Percentiles rank a stretch among this genome's conserved stretches.
These are phyloP conservation scores for Phytopythium mirpurense DNA, from an alignment of 352 stramenopile genomes.

Conservation along the genomic window DNA sequence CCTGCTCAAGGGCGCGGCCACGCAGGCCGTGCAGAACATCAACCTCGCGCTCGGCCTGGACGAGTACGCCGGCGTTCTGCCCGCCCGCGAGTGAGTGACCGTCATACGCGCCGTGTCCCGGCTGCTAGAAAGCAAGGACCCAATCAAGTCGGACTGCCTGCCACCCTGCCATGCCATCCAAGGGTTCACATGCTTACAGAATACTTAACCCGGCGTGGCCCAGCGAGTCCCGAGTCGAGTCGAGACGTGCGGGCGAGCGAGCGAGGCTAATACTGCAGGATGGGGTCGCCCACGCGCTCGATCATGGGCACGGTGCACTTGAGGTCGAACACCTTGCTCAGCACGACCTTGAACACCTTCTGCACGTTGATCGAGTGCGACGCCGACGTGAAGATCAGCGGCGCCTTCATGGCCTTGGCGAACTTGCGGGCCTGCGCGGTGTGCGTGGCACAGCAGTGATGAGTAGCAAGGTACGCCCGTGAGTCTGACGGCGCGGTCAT, in stretches of 20 bases:
- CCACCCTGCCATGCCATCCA: no score
- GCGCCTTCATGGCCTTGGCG: constrained; percentile 93
- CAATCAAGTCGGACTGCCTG: no score
- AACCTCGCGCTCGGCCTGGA: constrained; percentile 91
- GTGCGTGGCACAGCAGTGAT: no score
- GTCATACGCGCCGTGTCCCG: not conserved
- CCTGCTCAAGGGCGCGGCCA: constrained; percentile 91
- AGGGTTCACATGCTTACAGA: not conserved
- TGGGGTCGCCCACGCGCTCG: constrained; percentile 88
- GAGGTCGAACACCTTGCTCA: constrained; percentile 93
- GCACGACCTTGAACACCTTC: constrained; percentile 94
- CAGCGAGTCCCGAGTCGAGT: no score
- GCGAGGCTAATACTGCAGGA: constrained; percentile 78
- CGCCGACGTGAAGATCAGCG: constrained; percentile 91
- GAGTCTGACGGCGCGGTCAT: no score
- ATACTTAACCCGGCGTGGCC: not conserved
- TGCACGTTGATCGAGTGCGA: constrained; percentile 95
- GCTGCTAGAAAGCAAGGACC: not conserved
- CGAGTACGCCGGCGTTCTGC: constrained; percentile 72
- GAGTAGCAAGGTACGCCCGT: no score
- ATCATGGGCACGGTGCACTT: constrained; percentile 93
- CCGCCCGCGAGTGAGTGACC: not conserved
- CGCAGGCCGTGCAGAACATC: constrained; percentile 93
- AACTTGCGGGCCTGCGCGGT: constrained; percentile 91
- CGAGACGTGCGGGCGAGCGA: not conserved